Base-by-base conservation (phyloP, 2,329 filamentous ascomycete species). In the Chaetomium globosum region DNA sequence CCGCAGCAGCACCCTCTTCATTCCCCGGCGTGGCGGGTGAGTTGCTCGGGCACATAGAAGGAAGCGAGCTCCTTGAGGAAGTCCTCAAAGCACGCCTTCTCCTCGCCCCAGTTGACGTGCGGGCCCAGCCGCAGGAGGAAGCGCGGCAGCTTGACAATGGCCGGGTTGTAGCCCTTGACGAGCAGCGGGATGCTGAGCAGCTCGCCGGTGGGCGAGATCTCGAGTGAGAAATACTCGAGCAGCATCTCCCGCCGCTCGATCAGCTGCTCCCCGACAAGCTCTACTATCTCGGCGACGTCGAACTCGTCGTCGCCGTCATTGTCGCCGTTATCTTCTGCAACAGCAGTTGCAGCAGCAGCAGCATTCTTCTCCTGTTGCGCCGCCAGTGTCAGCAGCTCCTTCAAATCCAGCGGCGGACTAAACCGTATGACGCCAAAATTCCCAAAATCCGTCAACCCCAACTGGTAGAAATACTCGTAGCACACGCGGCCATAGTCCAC, bases 401-500 rank as follows among this genome's bases (percentile, higher is more conserved):
- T 79, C 5, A 99, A 79, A 65, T 87, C 82, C 0, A 97, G 83
- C 0, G 92, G 85, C 2, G 92, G 91, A 57, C 87, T 85, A 72
- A 99, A 92, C 12, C 86, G 87, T 65, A 99, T 93, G 26, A 82
- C 77, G 2, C 95, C 95, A 73, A 97, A 97, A 75, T 99, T 99
- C 1, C 90, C 92, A 77, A 99, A 99, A 74, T 99, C 93, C 0
- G 93, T 96, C 43, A 99, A 84, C 0, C 93, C 94, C 23, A 98
- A 80, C 78, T 99, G 95, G 79, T 99, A 99, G 76, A 98, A 96
- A 76, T 94, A 96, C 72, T 98, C 94, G 67, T 88, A 90, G 75
- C 87, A 91, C 1, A 91, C 80, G 75, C 94, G 88, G 12, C 93
- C 95, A 74, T 99, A 99, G 77, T 99, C 95, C 60, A 99, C 83